A percentile compares a stretch with the other conserved stretches of the same genome.
Conservation (phyloP, 2,329 filamentous ascomycete genomes). For the Xylariomycetidae sp. region DNA sequence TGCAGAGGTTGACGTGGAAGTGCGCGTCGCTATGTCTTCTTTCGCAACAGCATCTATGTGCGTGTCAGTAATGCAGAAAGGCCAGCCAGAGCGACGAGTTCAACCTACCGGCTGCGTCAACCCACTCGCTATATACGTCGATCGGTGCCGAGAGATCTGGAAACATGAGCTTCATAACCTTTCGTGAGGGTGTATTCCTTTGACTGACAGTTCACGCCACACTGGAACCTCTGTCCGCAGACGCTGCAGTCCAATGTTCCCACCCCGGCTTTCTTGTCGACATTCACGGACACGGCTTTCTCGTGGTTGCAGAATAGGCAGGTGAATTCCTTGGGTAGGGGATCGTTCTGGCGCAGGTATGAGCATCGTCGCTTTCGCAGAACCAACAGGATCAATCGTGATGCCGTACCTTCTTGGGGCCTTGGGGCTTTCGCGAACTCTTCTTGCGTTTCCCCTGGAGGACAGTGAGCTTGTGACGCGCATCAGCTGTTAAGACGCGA, state of each 20-base stretch:
- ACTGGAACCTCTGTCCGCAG: slow-evolving; percentile 91
- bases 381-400: too few species aligned
- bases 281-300: slow-evolving; percentile 80
- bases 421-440: slow-evolving; percentile 73
- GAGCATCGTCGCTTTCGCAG: background rate
- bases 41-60: slow-evolving; percentile 45
- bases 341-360: slow-evolving; percentile 48
- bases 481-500: background rate
- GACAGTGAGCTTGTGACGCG: slow-evolving; percentile 1
- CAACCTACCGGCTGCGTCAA: slow-evolving; percentile 66
- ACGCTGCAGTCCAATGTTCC: slow-evolving; percentile 85
- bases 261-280: slow-evolving; percentile 88
- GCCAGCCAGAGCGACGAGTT: background rate
- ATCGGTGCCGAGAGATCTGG: slow-evolving; percentile 82
- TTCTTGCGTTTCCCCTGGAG: slow-evolving; percentile 85
- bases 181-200: background rate
- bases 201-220: slow-evolving; percentile 73
- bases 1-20: slow-evolving; percentile 9
- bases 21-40: slow-evolving; percentile 22
- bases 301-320: slow-evolving; percentile 99
- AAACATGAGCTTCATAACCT: background rate
- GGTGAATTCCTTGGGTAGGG: slow-evolving; percentile 77
- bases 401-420: slow-evolving; percentile 66
- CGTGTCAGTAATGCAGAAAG: slow-evolving; percentile 8
- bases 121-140: slow-evolving; percentile 97